Conservation (phyloP, 2,329 filamentous ascomycete species). For the Furcasterigmium furcatum region DNA sequence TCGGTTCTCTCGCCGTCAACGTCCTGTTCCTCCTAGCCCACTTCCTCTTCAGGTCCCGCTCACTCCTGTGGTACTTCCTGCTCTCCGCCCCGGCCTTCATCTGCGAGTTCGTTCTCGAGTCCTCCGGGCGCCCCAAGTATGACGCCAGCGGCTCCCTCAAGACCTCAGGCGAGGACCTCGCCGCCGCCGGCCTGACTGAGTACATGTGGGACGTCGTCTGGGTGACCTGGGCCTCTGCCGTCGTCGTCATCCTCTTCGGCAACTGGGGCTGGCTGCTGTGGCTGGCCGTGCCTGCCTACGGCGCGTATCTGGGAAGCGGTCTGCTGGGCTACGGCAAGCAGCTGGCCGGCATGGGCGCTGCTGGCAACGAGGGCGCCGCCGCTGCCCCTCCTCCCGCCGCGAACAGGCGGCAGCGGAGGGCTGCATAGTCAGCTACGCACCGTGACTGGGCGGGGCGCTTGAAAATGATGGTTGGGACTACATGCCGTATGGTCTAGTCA, state of each 20-base stretch:
- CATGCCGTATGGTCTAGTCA: too few relatives aligned
- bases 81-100: slow-evolving; percentile 72
- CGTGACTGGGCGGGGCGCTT: too few relatives aligned
- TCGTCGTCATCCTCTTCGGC: slow-evolving; percentile 72
- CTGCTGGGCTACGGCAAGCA: slow-evolving; percentile 52
- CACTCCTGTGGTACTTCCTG: slow-evolving; percentile 64
- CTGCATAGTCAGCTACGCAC: slow-evolving; percentile 37
- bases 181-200: slow-evolving; percentile 84
- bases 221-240: slow-evolving; percentile 81
- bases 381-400: slow-evolving; percentile 30
- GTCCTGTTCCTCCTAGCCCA: slow-evolving; percentile 70
- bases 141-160: slow-evolving; percentile 65
- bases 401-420: slow-evolving; percentile 53
- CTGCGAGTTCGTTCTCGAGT: slow-evolving; percentile 84
- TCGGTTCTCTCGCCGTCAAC: slow-evolving; percentile 71
- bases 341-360: slow-evolving; percentile 44
- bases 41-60: slow-evolving; percentile 62
- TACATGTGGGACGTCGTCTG: slow-evolving; percentile 98
- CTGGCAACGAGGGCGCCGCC: slow-evolving; percentile 19
- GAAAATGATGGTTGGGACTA: too few relatives aligned
- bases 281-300: slow-evolving; percentile 53
- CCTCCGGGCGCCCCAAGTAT: slow-evolving; percentile 75
- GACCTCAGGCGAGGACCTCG: slow-evolving; percentile 81
- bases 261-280: slow-evolving; percentile 68
- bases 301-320: slow-evolving; percentile 49